A percentile compares a stretch with the other conserved stretches of the same genome.
These are phyloP conservation scores for Leccinum colubrinum DNA, from an alignment of 1,284 basidiomycete species.

Conservation along the genomic window DNA sequence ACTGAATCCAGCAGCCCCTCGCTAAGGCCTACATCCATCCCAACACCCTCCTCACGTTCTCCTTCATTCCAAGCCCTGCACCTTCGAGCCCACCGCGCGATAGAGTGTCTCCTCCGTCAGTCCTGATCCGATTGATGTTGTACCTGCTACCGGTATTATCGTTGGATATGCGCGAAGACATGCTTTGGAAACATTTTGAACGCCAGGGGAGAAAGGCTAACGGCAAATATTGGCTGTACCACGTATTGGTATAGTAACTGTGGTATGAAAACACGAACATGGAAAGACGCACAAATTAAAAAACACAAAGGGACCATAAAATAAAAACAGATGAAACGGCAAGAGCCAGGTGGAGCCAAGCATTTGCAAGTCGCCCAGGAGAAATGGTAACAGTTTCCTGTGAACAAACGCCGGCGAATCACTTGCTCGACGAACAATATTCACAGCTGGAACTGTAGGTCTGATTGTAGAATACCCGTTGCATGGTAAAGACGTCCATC, in stretches of 20 bases:
- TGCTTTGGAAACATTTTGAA: slow-evolving; percentile 23
- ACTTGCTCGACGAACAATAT: slow-evolving; percentile 14
- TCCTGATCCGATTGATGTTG: slow-evolving; percentile 59
- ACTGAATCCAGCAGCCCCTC: too few relatives aligned
- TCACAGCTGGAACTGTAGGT: slow-evolving; percentile 59
- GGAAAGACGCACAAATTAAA: slow-evolving; percentile 61
- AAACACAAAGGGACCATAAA: slow-evolving; percentile 56
- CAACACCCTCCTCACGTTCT: too few relatives aligned
- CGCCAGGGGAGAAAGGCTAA: neutral
- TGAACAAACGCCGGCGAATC: neutral
- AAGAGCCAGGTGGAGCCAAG: too few relatives aligned
- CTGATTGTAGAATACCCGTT: slow-evolving; percentile 65
- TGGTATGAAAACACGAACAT: neutral
- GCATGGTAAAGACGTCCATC: slow-evolving; percentile 77
- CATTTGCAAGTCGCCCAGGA: neutral
- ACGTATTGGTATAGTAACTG: slow-evolving; percentile 60
- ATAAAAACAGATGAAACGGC: neutral
- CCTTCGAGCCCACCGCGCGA: too few relatives aligned
- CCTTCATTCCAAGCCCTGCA: too few relatives aligned
- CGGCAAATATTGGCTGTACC: slow-evolving; percentile 61
- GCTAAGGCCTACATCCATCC: too few relatives aligned
- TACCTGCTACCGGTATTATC: slow-evolving; percentile 69
- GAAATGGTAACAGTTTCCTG: neutral
- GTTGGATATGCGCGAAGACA: slow-evolving; percentile 55
- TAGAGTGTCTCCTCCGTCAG: too few relatives aligned